Percentiles rank a stretch among this genome's conserved stretches.
phyloP scores from a whole-genome alignment of 2,329 filamentous ascomycete species.

The Cytospora piceae region DNA sequence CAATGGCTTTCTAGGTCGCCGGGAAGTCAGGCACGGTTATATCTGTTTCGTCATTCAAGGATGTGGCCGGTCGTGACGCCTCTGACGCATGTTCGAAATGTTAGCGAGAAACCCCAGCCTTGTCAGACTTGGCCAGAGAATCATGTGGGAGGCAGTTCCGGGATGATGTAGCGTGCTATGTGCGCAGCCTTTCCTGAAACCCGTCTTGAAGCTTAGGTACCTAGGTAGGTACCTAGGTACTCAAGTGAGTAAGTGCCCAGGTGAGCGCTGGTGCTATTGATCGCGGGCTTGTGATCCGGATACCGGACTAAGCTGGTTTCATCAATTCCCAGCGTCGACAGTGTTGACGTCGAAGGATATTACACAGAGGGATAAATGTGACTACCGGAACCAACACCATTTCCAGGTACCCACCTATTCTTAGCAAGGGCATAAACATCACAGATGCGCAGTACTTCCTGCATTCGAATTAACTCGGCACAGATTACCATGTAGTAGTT shows the following conservation, averaged over 20 bases:
- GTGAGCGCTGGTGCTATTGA: background rate
- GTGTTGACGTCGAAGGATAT: slow-evolving; percentile 3
- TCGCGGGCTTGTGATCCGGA: slow-evolving; percentile 18
- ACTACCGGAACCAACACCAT: background rate
- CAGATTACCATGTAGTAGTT: background rate
- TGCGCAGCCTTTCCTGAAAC: slow-evolving; percentile 18
- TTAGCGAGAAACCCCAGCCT: slow-evolving; percentile 14
- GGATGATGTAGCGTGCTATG: slow-evolving; percentile 10
- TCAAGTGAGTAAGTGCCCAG: background rate
- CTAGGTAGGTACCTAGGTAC: too few species aligned
- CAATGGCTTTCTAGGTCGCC: background rate
- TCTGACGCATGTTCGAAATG: slow-evolving; percentile 14
- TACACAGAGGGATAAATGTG: background rate
- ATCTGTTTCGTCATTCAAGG: slow-evolving; percentile 25
- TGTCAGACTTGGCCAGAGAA: background rate
- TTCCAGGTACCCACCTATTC: slow-evolving; percentile 1
- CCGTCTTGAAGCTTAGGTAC: background rate
- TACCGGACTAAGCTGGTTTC: slow-evolving; percentile 6
- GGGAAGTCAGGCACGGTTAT: slow-evolving; percentile 15
- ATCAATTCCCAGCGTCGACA: slow-evolving; percentile 10
- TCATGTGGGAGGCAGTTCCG: background rate
- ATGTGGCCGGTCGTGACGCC: slow-evolving; percentile 20
- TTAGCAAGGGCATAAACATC: slow-evolving; percentile 4
- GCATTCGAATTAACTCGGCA: slow-evolving; percentile 4
- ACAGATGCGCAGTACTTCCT: slow-evolving; percentile 6